Evolutionary conservation across 306 rosid genomes (phyloP).

Genomic region (barrel medic (Medicago truncatula)): MtrunA17r5.0-ANR NC_053049.1:39377001-39377500

Average conservation of each 20-base stretch:
- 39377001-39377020: constrained; percentile 54
- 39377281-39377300: too few species aligned
- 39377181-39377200: constrained; percentile 51
- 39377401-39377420: constrained; percentile 52
- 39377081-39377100: not conserved
- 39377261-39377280: not conserved
- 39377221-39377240: constrained; percentile 49
- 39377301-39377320: too few species aligned
- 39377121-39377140: not conserved
- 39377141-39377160: constrained; percentile 35
- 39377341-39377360: too few species aligned
- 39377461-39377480: constrained; percentile 58
- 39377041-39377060: constrained; percentile 16
- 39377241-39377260: constrained; percentile 42
- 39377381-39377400: constrained; percentile 39
- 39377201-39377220: constrained; percentile 48
- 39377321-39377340: too few species aligned
- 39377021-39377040: constrained; percentile 51
- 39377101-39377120: not conserved
- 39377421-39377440: constrained; percentile 48
- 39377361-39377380: not conserved
- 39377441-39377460: constrained; percentile 59
- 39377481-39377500: constrained; percentile 45
- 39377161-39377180: constrained; percentile 51
- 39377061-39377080: not conserved